Conservation (phyloP, 139 green algal genomes). For the Chlorella sp. region DNA sequence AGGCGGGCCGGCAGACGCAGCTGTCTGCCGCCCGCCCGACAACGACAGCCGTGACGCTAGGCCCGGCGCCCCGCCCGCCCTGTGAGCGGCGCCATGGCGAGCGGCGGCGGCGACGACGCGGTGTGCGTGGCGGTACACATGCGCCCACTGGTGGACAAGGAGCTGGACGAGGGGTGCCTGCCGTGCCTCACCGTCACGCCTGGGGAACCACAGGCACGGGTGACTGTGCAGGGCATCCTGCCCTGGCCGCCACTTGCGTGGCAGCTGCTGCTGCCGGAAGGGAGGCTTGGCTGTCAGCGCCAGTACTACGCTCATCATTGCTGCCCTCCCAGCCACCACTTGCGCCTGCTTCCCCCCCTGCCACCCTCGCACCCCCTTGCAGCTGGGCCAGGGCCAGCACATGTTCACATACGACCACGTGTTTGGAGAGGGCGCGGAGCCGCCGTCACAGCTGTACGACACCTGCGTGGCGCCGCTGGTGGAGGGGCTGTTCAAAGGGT, state of each 20-base stretch:
- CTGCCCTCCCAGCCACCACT: background rate
- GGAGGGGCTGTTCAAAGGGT: slow-evolving; percentile 85
- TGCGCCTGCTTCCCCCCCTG: background rate
- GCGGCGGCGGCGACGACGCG: background rate
- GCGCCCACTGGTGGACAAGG: slow-evolving; percentile 75
- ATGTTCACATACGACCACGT: slow-evolving; percentile 86
- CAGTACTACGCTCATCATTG: too few relatives aligned
- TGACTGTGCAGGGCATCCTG: background rate
- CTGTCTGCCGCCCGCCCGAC: too few relatives aligned
- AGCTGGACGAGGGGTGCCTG: slow-evolving; percentile 72
- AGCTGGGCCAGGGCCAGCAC: slow-evolving; percentile 62
- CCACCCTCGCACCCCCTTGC: background rate
- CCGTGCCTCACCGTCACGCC: slow-evolving; percentile 66
- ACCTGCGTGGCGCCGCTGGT: slow-evolving; percentile 83
- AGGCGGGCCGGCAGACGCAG: too few relatives aligned
- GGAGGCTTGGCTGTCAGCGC: too few relatives aligned
- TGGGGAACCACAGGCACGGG: slow-evolving; percentile 71
- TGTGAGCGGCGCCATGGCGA: background rate
- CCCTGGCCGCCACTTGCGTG: too few relatives aligned
- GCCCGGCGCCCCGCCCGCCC: background rate
- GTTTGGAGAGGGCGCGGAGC: slow-evolving; percentile 62
- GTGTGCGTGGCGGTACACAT: slow-evolving; percentile 85
- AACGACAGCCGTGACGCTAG: too few relatives aligned
- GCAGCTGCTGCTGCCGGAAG: too few relatives aligned
- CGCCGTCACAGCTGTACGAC: slow-evolving; percentile 59